These are phyloP conservation scores for Pestalotiopsis fici DNA, from an alignment of 2,329 filamentous ascomycete genomes.

Conservation along the genomic window DNA sequence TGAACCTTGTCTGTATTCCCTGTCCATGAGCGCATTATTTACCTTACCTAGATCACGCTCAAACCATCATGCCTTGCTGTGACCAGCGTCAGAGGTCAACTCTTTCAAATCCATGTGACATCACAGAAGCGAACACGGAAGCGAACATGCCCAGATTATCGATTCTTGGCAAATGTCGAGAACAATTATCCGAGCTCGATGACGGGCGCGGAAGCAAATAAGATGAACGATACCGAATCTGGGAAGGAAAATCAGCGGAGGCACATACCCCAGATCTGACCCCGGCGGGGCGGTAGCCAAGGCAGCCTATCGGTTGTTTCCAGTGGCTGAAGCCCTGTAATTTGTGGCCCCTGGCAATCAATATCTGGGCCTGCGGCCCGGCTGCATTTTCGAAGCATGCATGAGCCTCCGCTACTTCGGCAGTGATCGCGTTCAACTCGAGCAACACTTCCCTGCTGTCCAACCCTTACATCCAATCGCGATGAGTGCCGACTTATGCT, in stretches of 20 bases:
- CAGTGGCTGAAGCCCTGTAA: neutral
- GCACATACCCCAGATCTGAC: conserved; percentile 4
- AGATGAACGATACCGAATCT: conserved; percentile 4
- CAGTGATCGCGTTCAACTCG: neutral
- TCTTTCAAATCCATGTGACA: neutral
- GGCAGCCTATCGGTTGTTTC: conserved; percentile 7
- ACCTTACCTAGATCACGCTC: neutral
- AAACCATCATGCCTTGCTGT: neutral
- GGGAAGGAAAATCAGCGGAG: conserved; percentile 1
- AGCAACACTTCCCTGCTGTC: neutral
- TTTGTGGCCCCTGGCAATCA: neutral
- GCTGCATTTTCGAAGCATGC: conserved; percentile 1
- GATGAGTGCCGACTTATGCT: neutral
- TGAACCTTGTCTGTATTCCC: neutral
- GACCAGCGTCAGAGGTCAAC: neutral
- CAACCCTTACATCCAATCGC: neutral
- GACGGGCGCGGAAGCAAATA: conserved; percentile 69
- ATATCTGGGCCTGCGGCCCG: conserved; percentile 3
- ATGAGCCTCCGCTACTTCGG: conserved; percentile 4
- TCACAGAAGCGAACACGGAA: neutral
- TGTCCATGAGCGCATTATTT: neutral
- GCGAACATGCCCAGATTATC: neutral
- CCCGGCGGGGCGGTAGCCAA: conserved; percentile 6
- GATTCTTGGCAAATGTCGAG: neutral
- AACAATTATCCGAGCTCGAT: conserved; percentile 34